Conservation (phyloP, 441 rosid species). For the Pelargonium myrrhifolium region DNA sequence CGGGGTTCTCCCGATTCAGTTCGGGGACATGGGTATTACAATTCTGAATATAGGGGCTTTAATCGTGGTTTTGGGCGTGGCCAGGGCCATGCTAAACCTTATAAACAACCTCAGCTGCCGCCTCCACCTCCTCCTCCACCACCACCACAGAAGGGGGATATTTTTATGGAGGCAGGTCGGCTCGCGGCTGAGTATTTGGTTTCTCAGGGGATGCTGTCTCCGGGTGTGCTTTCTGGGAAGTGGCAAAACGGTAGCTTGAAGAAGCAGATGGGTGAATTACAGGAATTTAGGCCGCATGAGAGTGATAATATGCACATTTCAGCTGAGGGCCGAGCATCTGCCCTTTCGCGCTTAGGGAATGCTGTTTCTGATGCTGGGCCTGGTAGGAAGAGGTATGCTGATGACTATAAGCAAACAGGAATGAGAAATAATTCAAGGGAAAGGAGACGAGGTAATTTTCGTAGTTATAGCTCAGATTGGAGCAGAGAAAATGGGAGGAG, state of each 20-base stretch:
- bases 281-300: conserved; percentile 57
- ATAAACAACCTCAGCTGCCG: conserved; percentile 40
- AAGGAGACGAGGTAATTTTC: conserved; percentile 53
- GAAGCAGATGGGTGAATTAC: conserved; percentile 49
- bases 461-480: conserved; percentile 48
- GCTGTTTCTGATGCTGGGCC: conserved; percentile 34
- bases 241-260: conserved; percentile 67
- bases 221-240: conserved; percentile 50
- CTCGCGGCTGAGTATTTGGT: conserved; percentile 89
- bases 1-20: conserved; percentile 67
- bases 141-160: conserved; percentile 38
- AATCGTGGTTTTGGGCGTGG: conserved; percentile 77
- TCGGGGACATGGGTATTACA: conserved; percentile 75
- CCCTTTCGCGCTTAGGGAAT: conserved; percentile 42
- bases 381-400: conserved; percentile 54
- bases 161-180: conserved; percentile 87
- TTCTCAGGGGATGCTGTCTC: conserved; percentile 64
- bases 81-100: conserved; percentile 54
- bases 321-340: conserved; percentile 45
- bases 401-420: conserved; percentile 47
- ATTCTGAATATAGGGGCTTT: conserved; percentile 60
- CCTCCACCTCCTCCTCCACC: conserved; percentile 30
- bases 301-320: conserved; percentile 37
- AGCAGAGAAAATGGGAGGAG: conserved; percentile 38
- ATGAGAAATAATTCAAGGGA: conserved; percentile 47